Evolutionary conservation across 1,284 basidiomycete species (phyloP), one percentile per base, ranked within the genome.

Genomic region (Ustilago lituana): DNA sequence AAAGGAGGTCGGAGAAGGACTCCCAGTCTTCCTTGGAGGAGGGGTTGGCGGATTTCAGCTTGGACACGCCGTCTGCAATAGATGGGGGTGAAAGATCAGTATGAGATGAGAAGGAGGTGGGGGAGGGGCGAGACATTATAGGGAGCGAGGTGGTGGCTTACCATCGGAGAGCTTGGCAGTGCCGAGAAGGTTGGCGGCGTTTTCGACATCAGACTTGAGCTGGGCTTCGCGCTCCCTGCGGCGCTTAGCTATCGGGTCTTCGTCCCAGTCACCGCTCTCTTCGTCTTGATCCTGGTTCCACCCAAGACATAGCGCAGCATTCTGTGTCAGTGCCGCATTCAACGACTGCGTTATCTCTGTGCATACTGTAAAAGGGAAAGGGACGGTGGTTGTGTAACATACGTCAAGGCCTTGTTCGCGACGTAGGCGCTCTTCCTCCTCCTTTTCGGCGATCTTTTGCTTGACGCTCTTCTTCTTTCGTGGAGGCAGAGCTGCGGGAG

Each of bases 381-480:
- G 31, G 43, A 14, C n/a, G 17, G 12, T 22, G 15, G 33, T 27
- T 20, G 12, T 14, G 32, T 14, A 37, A 61, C 63, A 23, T 33
- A 65, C 64, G 9, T 70, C 65, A 9, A 70, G 51, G 15, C 74
- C 74, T 14, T 56, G 57, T 43, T 69, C 65, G 24, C 52, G 59
- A 23, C 76, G 60, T 17, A 67, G 35, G 3, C 62, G 59, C 55
- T 78, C 73, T 15, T 69, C 67, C 31, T 74, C 80, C 36, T 80
- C 79, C 47, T 76, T 75, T 44, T 78, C 76, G 29, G 75, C 75
- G 27, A 80, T 77, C 60, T 81, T 82, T 39, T 79, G 76, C 55
- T 81, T 82, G 40, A 81, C 73, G 20, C 57, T 64, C 37, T 69
- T 71, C 48, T 78, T 79, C 74, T 81, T 81, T 53, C 75, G 76